Percentiles rank a stretch among this genome's conserved stretches.
These are phyloP conservation scores for Podila epicladia DNA, from an alignment of 192 early-diverging fungal genomes.

Conservation along the genomic window DNA sequence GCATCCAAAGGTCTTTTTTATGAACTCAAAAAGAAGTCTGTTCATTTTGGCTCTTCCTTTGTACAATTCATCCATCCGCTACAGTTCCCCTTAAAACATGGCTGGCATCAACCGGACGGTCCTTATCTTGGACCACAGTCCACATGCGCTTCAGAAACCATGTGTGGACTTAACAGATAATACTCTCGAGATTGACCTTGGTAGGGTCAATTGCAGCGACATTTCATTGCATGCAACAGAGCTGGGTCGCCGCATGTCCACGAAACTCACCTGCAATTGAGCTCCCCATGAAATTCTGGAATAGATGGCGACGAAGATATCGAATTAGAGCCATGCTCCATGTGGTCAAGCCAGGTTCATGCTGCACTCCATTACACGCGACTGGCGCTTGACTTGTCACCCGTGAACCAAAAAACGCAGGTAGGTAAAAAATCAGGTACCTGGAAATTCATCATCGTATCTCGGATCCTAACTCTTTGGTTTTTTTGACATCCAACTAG, in stretches of 20 bases:
- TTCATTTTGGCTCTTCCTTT: not conserved
- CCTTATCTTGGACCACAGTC: constrained; percentile 39
- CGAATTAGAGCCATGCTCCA: constrained; percentile 36
- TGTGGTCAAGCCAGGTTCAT: constrained; percentile 45
- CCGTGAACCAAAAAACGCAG: constrained; percentile 23
- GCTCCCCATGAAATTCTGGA: not conserved
- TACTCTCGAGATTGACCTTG: not conserved
- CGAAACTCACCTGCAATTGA: not conserved
- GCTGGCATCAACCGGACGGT: constrained; percentile 21
- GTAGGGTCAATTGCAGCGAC: not conserved
- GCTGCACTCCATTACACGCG: constrained; percentile 42
- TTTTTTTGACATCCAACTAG: constrained; percentile 2
- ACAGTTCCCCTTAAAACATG: constrained; percentile 2
- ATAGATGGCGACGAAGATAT: constrained; percentile 24
- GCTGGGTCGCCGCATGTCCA: too few species aligned
- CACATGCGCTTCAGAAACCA: constrained; percentile 13
- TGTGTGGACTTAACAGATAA: constrained; percentile 9
- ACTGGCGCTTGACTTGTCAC: constrained; percentile 24
- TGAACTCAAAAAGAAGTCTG: not conserved
- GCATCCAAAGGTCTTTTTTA: not conserved
- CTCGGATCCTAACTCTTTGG: not conserved
- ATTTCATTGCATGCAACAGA: not conserved
- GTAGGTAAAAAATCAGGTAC: not conserved
- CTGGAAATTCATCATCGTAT: not conserved
- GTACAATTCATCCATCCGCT: not conserved